These are phyloP conservation scores for Vicia sativa DNA, from an alignment of 306 rosid species.

Conservation along the genomic window DNA sequence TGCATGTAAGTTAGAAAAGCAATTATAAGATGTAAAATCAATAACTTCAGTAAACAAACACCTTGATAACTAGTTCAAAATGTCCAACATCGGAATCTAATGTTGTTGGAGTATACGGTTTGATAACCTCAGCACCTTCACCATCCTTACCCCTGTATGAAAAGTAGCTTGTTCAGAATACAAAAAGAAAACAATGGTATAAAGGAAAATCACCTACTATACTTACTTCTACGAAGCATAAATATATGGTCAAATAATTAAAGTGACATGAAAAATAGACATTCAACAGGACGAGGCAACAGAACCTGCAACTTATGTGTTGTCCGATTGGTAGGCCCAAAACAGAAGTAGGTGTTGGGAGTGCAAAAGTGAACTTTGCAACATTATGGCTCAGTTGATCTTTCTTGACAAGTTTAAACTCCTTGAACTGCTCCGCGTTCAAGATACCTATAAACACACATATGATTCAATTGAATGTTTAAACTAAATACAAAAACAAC, in stretches of 20 bases:
- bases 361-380: conserved; percentile 85
- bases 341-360: conserved; percentile 77
- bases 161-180: conserved; percentile 25
- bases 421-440: conserved; percentile 75
- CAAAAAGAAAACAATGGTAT: not conserved
- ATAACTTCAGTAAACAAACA: conserved; percentile 33
- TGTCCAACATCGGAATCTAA: conserved; percentile 93
- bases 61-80: conserved; percentile 97
- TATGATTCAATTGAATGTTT: conserved; percentile 31
- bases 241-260: conserved; percentile 1
- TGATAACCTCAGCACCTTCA: conserved; percentile 84
- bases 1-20: conserved; percentile 13
- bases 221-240: conserved; percentile 1
- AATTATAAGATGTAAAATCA: not conserved
- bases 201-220: not conserved
- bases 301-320: conserved; percentile 96
- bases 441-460: conserved; percentile 55
- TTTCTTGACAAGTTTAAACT: conserved; percentile 79
- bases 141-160: conserved; percentile 85
- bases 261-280: conserved; percentile 16
- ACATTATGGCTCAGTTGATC: conserved; percentile 93
- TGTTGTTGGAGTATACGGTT: conserved; percentile 95
- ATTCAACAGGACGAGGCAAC: conserved; percentile 22
- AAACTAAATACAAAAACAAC: conserved; percentile 12
- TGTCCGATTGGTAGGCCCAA: conserved; percentile 99